Base-by-base conservation (phyloP, 768 basidiomycete genomes). In the Daedalea quercina region DNA sequence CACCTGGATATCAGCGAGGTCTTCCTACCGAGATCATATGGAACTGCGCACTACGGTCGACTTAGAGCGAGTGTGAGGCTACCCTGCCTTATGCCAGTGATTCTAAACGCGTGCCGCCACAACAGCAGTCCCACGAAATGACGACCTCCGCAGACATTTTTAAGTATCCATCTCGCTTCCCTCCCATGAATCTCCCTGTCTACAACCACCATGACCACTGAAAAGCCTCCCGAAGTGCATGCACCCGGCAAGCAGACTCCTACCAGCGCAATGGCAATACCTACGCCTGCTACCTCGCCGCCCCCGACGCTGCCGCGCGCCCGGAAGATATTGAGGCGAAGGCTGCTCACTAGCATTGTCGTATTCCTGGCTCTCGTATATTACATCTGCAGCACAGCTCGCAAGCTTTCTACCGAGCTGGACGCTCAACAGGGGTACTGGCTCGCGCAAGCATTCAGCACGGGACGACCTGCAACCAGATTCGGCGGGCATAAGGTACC, bases 401-500 rank as follows among this genome's bases (percentile, higher is more conserved):
- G 34, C 34, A 8, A 22, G 20, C 3, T 51, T 40, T 15, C 19
- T 9, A 20, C 17, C 44, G 48, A 51, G 40, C 35, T 56, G n/a
- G 53, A 54, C 3, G 26, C n/a, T 24, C 47, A 57, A 25, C 48
- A 56, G 31, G 57, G 54, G 7, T 40, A 37, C 2, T 60, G 60
- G 60, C 22, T 60, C n/a, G 53, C 53, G 13, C 33, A 44, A 24
- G 61, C 65, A 20, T 63, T 63, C 48, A 48, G 24, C 13, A 41
- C n/a, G 28, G 48, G 19, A 34, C 46, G 51, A 6, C 53, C 26
- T 31, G 43, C n/a, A 1, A 9, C 3, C 44, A 42, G 24, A 19
- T 7, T 9, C 15, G 41, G 22, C 33, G 31, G 48, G 19, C 53
- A 59, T 50, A 61, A 59, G 34, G 61, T 67, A 20, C 54, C 69